Base-by-base conservation (phyloP, 1,139 yeast species). In the Candida frijolesensis region DNA sequence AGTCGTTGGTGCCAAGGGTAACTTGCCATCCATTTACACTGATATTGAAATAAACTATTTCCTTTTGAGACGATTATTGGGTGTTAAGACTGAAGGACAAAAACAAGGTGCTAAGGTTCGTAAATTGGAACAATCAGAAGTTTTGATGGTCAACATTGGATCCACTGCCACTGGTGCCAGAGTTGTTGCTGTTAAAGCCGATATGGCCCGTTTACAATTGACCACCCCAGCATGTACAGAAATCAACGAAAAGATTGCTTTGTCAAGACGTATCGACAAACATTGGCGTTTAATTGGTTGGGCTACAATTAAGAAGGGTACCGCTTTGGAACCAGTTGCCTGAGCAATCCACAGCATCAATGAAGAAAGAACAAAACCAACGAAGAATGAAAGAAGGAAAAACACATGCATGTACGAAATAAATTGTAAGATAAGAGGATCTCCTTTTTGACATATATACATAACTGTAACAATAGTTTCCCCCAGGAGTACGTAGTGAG, bases 211-310 rank as follows among this genome's bases (percentile, higher is more conserved):
- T 80, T 82, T 95, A 65, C 92, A 91, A 68, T 83, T 95, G 67
- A 92, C 98, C 45, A 87, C 96, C 45, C 99, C 99, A 51, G 99
- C 99, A 44, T 95, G 99, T 84, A 94, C 99, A 44, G 98, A 92
- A 77, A 82, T 94, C 52, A 89, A 95, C 62, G 99, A 95, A 78
- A 92, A 95, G 87, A 92, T 95, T 72, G 99, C 99, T 47, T 80
- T 95, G 66, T 91, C 97, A 43, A 89, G 99, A 82, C 92, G 99
- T 84, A 95, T 95, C 63, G 99, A 94, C 69, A 94, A 92, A 83
- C 99, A 95, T 74, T 95, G 98, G 97, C 95, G 99, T 82, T 83
- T 95, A 72, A 95, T 95, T 76, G 99, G 99, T 64, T 95, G 99
- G 99, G 99, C 99, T 61, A 90, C 97, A 51, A 94, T 95, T 69